Base-by-base conservation (phyloP, 2,329 filamentous ascomycete genomes). In the Eurotiales sp. region DNA sequence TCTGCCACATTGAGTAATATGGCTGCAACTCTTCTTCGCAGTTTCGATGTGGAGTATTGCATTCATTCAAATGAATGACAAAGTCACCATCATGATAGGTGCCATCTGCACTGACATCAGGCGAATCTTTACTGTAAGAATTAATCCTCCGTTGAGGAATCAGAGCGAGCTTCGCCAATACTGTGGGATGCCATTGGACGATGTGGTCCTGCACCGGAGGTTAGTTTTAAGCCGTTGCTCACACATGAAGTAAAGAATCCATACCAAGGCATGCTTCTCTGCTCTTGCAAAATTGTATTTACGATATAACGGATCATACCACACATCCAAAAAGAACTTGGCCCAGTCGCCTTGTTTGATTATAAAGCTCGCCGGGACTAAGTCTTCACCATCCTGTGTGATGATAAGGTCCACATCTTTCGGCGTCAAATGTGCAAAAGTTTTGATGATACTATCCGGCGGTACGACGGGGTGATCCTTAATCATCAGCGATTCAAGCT, bases 281-380 rank as follows among this genome's bases (percentile, higher is more conserved):
- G 90, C 91, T 68, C 95, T 96, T 64, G 95, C 89, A 64, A 99
- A 99, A 66, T 96, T 95, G 73, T 99, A 99, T 59, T 80, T 88
- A 57, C 92, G 81, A 72, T 95, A 99, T 39, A 97, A 75, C 43
- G 93, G 93, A 67, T 97, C 90, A 64, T 93, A 95, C 93, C 93
- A 99, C 1, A 88, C 87, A 67, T 99, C 93, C 15, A 97, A 72
- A 64, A 99, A 89, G 75, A 88, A 99, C 64, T 87, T 87, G 40
- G 88, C 87, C 89, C 92, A 99, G 50, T 93, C 89, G 19, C 91
- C 90, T 55, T 87, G 88, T 56, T 84, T 80, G 11, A 99, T 67
- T 12, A 97, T 75, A 56, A 96, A 86, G 70, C 89, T 96, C 10
- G 83, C 83, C 14, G 84, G 80, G 22, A 83, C 83, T 48, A 99